phyloP scores from a whole-genome alignment of 768 basidiomycete genomes.

The Phaeotremella fagi region DNA sequence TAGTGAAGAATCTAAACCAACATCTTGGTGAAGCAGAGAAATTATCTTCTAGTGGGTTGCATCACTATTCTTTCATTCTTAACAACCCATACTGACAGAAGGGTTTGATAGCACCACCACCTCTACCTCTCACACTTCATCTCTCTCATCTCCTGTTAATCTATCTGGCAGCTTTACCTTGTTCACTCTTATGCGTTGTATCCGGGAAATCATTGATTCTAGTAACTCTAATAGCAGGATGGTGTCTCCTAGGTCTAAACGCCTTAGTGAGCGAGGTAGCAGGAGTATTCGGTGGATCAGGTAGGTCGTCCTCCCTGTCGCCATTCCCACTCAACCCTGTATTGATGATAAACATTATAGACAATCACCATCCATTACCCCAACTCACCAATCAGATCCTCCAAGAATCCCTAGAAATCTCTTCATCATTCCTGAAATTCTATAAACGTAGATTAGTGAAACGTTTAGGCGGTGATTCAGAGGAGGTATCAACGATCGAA shows the following conservation, averaged over 20 bases:
- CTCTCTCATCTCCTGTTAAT: conserved; percentile 41
- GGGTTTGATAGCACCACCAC: conserved; percentile 35
- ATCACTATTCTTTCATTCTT: neutral
- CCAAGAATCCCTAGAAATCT: conserved; percentile 32
- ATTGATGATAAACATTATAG: conserved; percentile 1
- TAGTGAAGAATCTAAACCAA: conserved; percentile 31
- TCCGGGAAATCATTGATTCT: conserved; percentile 27
- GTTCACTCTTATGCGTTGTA: conserved; percentile 37
- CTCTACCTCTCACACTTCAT: conserved; percentile 43
- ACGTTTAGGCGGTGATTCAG: conserved; percentile 24
- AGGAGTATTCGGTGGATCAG: conserved; percentile 42
- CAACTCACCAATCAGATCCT: conserved; percentile 37
- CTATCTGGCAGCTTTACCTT: conserved; percentile 44
- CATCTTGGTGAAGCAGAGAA: conserved; percentile 41
- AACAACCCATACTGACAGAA: conserved; percentile 2
- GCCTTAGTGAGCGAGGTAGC: conserved; percentile 46
- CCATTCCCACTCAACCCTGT: neutral
- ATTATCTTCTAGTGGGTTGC: conserved; percentile 36
- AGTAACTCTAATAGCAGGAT: conserved; percentile 41
- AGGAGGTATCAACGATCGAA: conserved; percentile 19
- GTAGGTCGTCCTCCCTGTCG: conserved; percentile 10
- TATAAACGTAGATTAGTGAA: conserved; percentile 23
- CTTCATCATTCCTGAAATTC: conserved; percentile 22
- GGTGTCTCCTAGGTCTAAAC: conserved; percentile 45
- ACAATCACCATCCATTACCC: conserved; percentile 42